phyloP scores from a whole-genome alignment of 2,329 filamentous ascomycete species.

The Fusarium nygamai region DNA sequence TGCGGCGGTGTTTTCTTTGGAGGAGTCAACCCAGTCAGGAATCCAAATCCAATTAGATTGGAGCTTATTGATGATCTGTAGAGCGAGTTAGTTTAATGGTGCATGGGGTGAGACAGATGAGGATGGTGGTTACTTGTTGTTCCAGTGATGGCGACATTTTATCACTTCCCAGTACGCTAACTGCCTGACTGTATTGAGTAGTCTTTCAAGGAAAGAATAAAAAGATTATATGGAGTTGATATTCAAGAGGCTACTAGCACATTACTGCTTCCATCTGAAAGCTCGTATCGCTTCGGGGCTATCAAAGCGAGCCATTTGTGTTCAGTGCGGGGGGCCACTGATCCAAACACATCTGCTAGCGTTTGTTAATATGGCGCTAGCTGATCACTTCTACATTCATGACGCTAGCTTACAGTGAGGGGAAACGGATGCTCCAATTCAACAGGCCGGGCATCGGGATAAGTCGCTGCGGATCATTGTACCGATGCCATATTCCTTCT shows the following conservation, averaged over 20 bases:
- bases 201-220: not conserved
- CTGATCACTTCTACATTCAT: not conserved
- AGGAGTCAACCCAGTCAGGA: not conserved
- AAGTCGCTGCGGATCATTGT: accelerated
- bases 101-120: accelerated
- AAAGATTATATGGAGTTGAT: not conserved
- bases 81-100: not conserved
- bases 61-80: not conserved
- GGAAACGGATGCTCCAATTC: not conserved
- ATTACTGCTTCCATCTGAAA: not conserved
- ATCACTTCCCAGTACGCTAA: accelerated
- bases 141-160: not conserved
- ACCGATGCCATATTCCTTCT: not conserved
- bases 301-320: not conserved
- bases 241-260: accelerated
- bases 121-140: not conserved
- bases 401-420: not conserved
- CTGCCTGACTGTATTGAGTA: accelerated
- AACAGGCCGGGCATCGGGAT: not conserved
- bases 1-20: not conserved
- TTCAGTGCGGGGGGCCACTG: not conserved
- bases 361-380: accelerated
- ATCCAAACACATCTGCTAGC: not conserved
- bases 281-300: not conserved
- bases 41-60: not conserved